Evolutionary conservation across 78 protist species (phyloP).

Genomic region (Dictyostelium purpureum): DNA sequence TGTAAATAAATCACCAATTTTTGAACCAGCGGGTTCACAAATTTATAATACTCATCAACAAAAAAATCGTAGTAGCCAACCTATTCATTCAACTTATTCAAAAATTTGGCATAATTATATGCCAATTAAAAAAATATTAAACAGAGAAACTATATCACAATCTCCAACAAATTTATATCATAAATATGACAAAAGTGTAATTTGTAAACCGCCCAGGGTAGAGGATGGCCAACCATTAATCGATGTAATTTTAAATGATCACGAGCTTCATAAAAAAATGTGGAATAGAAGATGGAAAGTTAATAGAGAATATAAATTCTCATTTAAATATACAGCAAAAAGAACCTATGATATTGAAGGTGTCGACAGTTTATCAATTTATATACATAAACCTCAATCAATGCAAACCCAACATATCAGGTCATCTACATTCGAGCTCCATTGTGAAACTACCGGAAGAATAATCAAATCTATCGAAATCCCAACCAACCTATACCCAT

Average conservation of each 20-base stretch:
- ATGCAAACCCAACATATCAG: background rate
- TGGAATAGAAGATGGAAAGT: background rate
- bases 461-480: background rate
- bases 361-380: background rate
- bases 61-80: background rate
- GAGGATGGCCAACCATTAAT: background rate
- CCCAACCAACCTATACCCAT: background rate
- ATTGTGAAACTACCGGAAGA: background rate
- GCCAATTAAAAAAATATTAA: background rate
- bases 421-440: background rate
- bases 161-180: background rate
- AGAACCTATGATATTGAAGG: background rate
- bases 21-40: background rate
- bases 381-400: background rate
- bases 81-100: background rate
- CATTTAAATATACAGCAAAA: slow-evolving; percentile 3
- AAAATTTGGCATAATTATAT: background rate
- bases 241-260: background rate
- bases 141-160: background rate
- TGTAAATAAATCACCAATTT: background rate
- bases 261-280: slow-evolving; percentile 11
- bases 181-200: background rate
- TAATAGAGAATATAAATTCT: background rate
- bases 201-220: no score
- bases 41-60: background rate